A percentile compares a stretch with the other conserved stretches of the same genome.
phyloP scores from a whole-genome alignment of 352 stramenopile genomes.

The Phytophthora kernoviae region DNA sequence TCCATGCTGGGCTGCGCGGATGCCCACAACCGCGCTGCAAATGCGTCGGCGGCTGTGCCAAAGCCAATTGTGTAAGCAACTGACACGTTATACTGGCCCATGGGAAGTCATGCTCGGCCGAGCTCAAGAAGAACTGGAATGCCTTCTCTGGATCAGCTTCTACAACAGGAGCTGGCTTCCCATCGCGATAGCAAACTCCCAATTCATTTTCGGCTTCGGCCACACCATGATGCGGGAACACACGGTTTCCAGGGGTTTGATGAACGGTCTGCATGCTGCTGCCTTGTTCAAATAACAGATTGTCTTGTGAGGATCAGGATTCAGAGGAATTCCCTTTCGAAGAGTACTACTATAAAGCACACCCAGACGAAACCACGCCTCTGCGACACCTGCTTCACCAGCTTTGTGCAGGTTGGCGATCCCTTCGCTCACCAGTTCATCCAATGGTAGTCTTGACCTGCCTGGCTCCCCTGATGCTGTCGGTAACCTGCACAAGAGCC shows the following conservation, averaged over 20 bases:
- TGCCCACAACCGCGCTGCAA: constrained; percentile 41
- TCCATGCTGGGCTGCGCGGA: constrained; percentile 41
- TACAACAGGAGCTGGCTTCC: constrained; percentile 22
- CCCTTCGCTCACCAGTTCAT: constrained; percentile 19
- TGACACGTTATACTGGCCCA: constrained; percentile 41
- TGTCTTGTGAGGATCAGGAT: constrained; percentile 26
- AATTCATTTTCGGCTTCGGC: constrained; percentile 44
- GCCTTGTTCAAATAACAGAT: constrained; percentile 43
- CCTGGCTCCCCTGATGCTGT: constrained; percentile 27
- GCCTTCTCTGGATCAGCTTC: constrained; percentile 23
- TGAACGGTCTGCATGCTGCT: constrained; percentile 34
- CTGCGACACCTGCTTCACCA: constrained; percentile 38
- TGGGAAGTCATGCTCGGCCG: constrained; percentile 39
- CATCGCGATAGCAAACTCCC: constrained; percentile 41
- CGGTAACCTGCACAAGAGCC: constrained; percentile 25
- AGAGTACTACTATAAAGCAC: constrained; percentile 35
- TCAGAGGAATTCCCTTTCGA: constrained; percentile 28
- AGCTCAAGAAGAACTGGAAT: constrained; percentile 40
- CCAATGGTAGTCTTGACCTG: constrained; percentile 15
- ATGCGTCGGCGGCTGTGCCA: constrained; percentile 25
- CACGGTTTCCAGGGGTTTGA: constrained; percentile 36
- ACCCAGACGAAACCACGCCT: constrained; percentile 46
- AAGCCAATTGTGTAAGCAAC: constrained; percentile 34
- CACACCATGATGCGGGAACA: constrained; percentile 36
- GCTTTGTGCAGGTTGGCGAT: constrained; percentile 32